Base-by-base conservation (phyloP, 345 rosid species). In the Euclidium syriacum region DNA sequence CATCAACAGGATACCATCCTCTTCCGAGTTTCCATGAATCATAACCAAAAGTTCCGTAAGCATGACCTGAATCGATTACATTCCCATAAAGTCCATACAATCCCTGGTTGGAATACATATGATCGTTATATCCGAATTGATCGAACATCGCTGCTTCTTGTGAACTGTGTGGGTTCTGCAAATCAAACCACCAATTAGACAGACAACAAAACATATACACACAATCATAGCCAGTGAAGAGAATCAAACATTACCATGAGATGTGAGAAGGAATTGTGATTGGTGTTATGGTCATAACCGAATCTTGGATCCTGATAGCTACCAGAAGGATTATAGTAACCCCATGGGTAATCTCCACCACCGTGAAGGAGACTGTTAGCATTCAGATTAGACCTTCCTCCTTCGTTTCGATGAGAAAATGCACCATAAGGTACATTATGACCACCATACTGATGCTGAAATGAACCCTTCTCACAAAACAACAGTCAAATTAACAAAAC, bases 1-100 rank as follows among this genome's bases (percentile, higher is more conserved):
- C 84, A 69, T 76, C 84, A 61, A 73, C 84, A 55, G 72, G 73
- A 67, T 77, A 78, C 90, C 88, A 85, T 10, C 84, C 85, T 17
- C 51, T 72, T 36, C 89, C 85, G 49, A 71, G 78, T 66, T 79
- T 81, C 90, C 83, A 78, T 1, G 81, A 75, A 64, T 80, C 83
- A 68, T 80, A 83, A 27, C 78, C 83, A 56, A 58, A 83, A 16
- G 85, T 73, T 48, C 80, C 86, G 60, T 63, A 80, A 8, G 77
- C 83, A 78, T 79, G 32, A 69, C 79, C 81, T 41, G 75, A 68
- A 53, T 76, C 70, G 12, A 66, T 41, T 41, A 77, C 59, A 46
- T 62, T 70, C 52, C 88, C 88, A 40, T 80, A 79, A n/a, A 75
- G 85, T 34, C 83, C 80, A 69, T 79, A 90, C 43, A 75, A 40